A percentile compares a stretch with the other conserved stretches of the same genome.
Evolutionary conservation across 768 basidiomycete species (phyloP).

Genomic region (Suillus weaverae): DNA sequence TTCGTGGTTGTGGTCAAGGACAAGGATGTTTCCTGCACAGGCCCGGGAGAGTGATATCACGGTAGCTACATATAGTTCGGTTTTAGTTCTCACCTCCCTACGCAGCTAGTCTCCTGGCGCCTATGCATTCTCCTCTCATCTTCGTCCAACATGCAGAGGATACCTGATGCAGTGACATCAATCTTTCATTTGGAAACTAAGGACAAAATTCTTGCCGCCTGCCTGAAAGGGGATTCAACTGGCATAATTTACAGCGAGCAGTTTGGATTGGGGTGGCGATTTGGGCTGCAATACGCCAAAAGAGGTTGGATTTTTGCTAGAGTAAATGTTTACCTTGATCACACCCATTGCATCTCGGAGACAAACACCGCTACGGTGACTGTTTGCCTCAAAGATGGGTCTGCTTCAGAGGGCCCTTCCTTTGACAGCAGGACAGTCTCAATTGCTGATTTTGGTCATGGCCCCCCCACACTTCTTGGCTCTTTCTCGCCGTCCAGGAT

Average conservation of each 20-base stretch:
- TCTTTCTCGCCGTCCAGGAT: constrained; percentile 20
- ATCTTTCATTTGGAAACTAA: constrained; percentile 23
- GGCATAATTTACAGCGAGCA: constrained; percentile 21
- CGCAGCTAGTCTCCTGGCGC: background rate
- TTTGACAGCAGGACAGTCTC: constrained; percentile 14
- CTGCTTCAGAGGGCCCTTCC: constrained; percentile 6
- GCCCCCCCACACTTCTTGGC: constrained; percentile 24
- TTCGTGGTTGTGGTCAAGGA: too few species aligned
- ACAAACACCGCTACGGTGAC: constrained; percentile 19
- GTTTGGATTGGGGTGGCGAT: constrained; percentile 30
- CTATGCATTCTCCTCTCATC: background rate
- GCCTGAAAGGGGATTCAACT: constrained; percentile 5
- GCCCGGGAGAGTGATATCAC: too few species aligned
- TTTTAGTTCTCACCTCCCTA: too few species aligned
- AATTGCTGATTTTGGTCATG: constrained; percentile 28
- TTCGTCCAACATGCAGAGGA: constrained; percentile 18
- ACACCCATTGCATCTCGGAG: constrained; percentile 20
- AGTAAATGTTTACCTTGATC: constrained; percentile 28
- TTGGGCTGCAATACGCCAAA: constrained; percentile 21
- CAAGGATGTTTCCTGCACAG: too few species aligned
- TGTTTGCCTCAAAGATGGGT: constrained; percentile 12
- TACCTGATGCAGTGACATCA: constrained; percentile 25
- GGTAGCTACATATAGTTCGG: too few species aligned
- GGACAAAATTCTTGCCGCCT: constrained; percentile 21
- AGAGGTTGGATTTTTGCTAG: constrained; percentile 23